A percentile compares a stretch with the other conserved stretches of the same genome.
phyloP scores from a whole-genome alignment of 106 monocot genomes.

The Dioscorea alata region DNA sequence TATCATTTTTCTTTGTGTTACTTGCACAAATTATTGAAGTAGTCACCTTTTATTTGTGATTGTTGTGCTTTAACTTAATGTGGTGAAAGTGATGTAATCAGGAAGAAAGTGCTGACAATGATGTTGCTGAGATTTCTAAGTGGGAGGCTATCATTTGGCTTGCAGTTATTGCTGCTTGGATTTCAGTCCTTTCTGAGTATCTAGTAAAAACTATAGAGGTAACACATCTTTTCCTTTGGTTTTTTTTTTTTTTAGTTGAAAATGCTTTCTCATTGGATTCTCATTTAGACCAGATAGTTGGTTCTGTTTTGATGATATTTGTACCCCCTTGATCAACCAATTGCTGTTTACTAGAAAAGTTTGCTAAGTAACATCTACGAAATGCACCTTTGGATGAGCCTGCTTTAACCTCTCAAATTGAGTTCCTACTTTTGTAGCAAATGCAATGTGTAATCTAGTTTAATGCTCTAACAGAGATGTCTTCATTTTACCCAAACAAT shows the following conservation, averaged over 20 bases:
- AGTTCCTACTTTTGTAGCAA: too few species aligned
- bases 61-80: neutral
- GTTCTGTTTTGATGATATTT: too few species aligned
- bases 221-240: constrained; percentile 2
- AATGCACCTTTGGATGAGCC: too few species aligned
- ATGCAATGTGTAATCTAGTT: too few species aligned
- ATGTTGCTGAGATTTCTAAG: constrained; percentile 52
- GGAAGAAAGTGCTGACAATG: constrained; percentile 23
- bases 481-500: too few species aligned
- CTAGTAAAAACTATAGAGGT: constrained; percentile 75
- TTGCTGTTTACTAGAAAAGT: too few species aligned
- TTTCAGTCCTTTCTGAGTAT: constrained; percentile 58
- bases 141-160: constrained; percentile 84
- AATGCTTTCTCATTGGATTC: neutral
- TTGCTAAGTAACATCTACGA: too few species aligned
- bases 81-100: constrained; percentile 33
- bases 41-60: neutral
- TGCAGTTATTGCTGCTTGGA: constrained; percentile 50
- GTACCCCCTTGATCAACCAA: too few species aligned
- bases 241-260: neutral
- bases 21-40: too few species aligned
- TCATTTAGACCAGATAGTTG: neutral
- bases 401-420: too few species aligned
- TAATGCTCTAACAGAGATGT: too few species aligned
- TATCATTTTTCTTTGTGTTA: too few species aligned